Evolutionary conservation across 169 alveolate species (phyloP), one percentile per base, ranked within the genome.

Genomic region (Plasmodium cynomolgi): DNA sequence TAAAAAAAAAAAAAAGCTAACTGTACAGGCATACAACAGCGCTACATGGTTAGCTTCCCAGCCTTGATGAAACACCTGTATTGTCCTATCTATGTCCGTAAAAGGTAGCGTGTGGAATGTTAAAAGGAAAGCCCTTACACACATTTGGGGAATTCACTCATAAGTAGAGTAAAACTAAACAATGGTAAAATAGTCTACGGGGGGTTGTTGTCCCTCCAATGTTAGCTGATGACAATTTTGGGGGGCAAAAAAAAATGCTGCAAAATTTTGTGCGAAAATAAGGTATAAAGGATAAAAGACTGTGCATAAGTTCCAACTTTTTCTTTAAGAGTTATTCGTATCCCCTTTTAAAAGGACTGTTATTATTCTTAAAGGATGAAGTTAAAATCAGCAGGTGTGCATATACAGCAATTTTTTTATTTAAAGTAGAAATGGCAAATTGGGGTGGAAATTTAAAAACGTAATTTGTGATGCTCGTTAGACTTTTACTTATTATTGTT

Each of bases 31-130:
- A 47, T 68, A 68, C 62, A 34, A 47, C 58, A 74, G 79, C 56
- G 84, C 34, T 84, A 75, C 83, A 74, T 74, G 37, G 56, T 47
- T 84, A 84, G 83, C 13, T 47, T 75, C 62, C 75, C 80, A 26
- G 17, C 56, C 79, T 29, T 73, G 68, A 37, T 34, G 34, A 84
- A 47, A 74, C 79, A 33, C 58, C 47, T 47, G 20, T 33, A 56
- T 75, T 20, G 54, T 20, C 31, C 50, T 17, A 37, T 37, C 17
- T 31, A 31, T 73, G 29, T 75, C 15, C 39, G 56, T 84, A 62
- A 44, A 58, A 74, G 54, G 58, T 84, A 74, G 44, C 79, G 39
- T 41, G 9, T 26, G 77, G 44, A 26, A 84, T 47, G 50, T 11
- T 73, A 47, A 62, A 62, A 58, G 17, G 23, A 84, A 84, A 41